Percentiles rank a stretch among this genome's conserved stretches.
phyloP scores from a whole-genome alignment of 164 flowering plant genomes.

The Amborella trichopoda region DNA sequence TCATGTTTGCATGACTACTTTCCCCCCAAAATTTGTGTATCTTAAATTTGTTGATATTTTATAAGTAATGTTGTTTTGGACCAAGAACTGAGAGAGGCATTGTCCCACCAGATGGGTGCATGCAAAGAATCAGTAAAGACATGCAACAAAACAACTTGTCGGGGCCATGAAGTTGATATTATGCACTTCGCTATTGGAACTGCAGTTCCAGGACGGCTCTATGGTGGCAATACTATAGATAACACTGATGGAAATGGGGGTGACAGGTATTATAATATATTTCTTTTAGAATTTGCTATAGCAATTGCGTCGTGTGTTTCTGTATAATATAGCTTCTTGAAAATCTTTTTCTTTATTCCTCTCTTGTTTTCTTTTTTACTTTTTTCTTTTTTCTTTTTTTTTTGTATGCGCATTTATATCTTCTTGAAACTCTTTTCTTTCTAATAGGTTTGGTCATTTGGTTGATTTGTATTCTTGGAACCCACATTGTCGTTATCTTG shows the following conservation, averaged over 20 bases:
- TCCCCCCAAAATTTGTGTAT: no score
- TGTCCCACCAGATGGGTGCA: constrained; percentile 35
- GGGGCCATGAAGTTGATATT: constrained; percentile 42
- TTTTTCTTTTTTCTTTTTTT: no score
- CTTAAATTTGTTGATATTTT: no score
- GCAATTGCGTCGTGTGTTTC: background rate
- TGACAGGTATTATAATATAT: constrained; percentile 43
- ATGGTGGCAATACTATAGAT: constrained; percentile 40
- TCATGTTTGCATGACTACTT: no score
- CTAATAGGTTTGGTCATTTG: constrained; percentile 74
- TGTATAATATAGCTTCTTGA: background rate
- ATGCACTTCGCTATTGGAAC: constrained; percentile 46
- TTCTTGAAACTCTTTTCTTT: background rate
- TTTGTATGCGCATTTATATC: no score
- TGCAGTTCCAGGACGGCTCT: constrained; percentile 46
- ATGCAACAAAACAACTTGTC: constrained; percentile 32
- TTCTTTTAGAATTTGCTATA: background rate
- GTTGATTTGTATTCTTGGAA: constrained; percentile 89
- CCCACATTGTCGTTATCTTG: constrained; percentile 84
- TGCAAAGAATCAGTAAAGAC: constrained; percentile 22
- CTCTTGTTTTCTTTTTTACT: no score
- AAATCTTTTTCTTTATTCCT: background rate
- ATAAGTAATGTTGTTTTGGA: background rate
- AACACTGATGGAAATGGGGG: constrained; percentile 34
- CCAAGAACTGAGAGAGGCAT: constrained; percentile 5